phyloP scores from a whole-genome alignment of 108 stramenopile genomes.

The Poteriospumella lacustris region DNA sequence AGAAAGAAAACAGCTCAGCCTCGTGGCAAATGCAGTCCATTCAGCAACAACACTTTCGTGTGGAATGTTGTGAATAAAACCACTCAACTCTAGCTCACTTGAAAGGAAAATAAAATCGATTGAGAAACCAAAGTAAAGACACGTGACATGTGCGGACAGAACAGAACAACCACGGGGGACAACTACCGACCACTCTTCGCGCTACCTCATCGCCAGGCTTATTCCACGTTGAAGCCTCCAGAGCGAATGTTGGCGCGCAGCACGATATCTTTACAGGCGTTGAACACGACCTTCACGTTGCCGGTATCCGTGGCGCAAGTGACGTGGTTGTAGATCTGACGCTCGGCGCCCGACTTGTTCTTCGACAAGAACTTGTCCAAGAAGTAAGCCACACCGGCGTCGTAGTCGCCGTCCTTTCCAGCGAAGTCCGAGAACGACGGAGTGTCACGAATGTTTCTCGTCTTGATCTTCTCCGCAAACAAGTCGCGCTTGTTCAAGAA shows the following conservation, averaged over 20 bases:
- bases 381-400: constrained; percentile 46
- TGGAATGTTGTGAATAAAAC: too few species aligned
- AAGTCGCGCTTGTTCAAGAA: constrained; percentile 97
- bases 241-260: constrained; percentile 43
- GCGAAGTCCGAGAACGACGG: constrained; percentile 41
- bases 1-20: too few species aligned
- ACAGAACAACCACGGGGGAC: too few species aligned
- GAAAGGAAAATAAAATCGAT: too few species aligned
- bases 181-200: too few species aligned
- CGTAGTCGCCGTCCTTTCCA: constrained; percentile 42
- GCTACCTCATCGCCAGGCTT: too few species aligned
- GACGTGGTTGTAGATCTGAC: constrained; percentile 52
- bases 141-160: too few species aligned
- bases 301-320: constrained; percentile 63
- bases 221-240: constrained; percentile 36
- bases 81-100: too few species aligned
- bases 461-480: constrained; percentile 85
- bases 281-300: constrained; percentile 56
- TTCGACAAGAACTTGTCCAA: constrained; percentile 39
- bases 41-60: too few species aligned
- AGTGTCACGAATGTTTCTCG: constrained; percentile 40
- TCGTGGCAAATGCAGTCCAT: too few species aligned
- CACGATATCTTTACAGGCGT: constrained; percentile 56
- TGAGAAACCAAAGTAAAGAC: too few species aligned
- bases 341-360: constrained; percentile 35